Base-by-base conservation (phyloP, 208 protist species). In the Leishmania amazonensis region DNA sequence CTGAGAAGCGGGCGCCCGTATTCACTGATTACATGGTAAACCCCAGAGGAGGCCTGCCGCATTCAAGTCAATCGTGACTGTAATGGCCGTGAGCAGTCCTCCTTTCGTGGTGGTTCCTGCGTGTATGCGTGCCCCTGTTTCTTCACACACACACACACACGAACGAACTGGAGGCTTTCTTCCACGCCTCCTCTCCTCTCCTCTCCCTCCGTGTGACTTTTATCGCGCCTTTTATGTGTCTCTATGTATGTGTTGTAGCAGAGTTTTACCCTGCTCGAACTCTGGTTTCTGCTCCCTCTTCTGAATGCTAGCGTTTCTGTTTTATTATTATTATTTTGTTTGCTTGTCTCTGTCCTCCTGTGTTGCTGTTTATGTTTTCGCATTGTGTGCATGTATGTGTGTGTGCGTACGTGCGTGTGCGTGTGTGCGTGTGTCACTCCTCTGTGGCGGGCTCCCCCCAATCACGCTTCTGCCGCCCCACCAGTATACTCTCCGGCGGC, bases 21-120 rank as follows among this genome's bases (percentile, higher is more conserved):
- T 96, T 94, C 83, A 91, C 78, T 4, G 90, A 97, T 73, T 92
- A 87, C 81, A 72, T 96, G 31, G 81, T 90, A 70, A 73, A 89
- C 54, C 45, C 67, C 17, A 81, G 58, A n/a, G 80, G 76, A 67
- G 54, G 38, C 13, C 24, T 42, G 5, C 76, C 83, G 58, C 81
- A 24, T 21, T 45, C 45, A 28, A 77, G 51, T 42, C 11, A 38
- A 51, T 24, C 60, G 21, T 75, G 47, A 72, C 31, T 42, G 47
- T 75, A 57, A 17, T 47, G 8, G 2, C 42, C 8, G 19, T 31
- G 17, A 72, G 40, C 73, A 78, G 17, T 58, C 42, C n/a, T 75
- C 71, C 47, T 13, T 31, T 40, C 31, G 62, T 40, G 31, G 62
- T 0, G 62, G 28, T 40, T 68, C 38, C 6, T 13, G 45, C 31